These are phyloP conservation scores for Ceriops zippeliana DNA, from an alignment of 345 rosid genomes.

Conservation along the genomic window DNA sequence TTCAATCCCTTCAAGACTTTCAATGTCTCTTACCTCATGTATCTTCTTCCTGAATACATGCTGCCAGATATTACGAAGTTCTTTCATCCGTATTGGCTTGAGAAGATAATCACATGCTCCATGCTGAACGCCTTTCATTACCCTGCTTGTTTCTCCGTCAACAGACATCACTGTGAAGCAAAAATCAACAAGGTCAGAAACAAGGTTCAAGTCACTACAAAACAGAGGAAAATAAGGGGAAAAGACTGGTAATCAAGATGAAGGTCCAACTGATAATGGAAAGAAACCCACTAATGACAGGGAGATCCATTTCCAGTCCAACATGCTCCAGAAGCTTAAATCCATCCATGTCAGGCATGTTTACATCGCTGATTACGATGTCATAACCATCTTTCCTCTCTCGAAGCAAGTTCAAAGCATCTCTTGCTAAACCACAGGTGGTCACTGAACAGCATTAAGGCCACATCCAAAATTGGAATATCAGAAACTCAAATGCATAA, in stretches of 20 bases:
- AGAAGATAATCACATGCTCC: constrained; percentile 97
- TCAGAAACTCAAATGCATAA: constrained; percentile 7
- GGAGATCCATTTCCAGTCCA: constrained; percentile 96
- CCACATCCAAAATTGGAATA: constrained; percentile 12
- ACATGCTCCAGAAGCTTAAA: constrained; percentile 92
- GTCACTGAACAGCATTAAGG: constrained; percentile 51
- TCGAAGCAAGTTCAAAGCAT: constrained; percentile 69
- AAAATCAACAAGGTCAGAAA: constrained; percentile 26
- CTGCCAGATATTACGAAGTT: constrained; percentile 96
- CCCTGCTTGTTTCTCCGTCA: constrained; percentile 88
- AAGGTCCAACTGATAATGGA: constrained; percentile 18
- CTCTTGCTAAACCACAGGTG: constrained; percentile 83
- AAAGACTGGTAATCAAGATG: constrained; percentile 12
- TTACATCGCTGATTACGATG: constrained; percentile 90
- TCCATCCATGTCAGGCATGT: constrained; percentile 99
- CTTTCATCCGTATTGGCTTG: constrained; percentile 96
- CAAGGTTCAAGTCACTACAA: not conserved
- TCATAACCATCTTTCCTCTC: constrained; percentile 89
- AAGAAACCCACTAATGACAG: constrained; percentile 80
- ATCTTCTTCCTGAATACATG: constrained; percentile 85
- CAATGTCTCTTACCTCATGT: constrained; percentile 72
- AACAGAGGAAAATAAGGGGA: constrained; percentile 8
- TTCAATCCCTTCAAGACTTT: constrained; percentile 51
- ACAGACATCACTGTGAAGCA: constrained; percentile 83
- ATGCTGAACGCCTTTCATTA: constrained; percentile 93